Conservation (phyloP, 2,329 filamentous ascomycete genomes). For the Colletotrichum filicis region DNA sequence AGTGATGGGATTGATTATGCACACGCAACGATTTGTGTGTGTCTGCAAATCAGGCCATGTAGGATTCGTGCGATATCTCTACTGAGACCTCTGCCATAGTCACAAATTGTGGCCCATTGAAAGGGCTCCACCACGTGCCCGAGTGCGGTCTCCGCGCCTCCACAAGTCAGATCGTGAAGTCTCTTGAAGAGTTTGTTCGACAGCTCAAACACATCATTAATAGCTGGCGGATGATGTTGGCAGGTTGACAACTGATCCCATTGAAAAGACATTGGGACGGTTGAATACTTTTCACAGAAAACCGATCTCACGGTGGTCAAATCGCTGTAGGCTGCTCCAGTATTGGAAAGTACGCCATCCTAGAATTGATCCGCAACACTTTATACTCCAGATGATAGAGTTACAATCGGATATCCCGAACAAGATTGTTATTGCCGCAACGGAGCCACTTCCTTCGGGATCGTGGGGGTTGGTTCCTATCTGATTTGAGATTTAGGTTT, state of each 20-base stretch:
- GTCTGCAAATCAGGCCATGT: conserved; percentile 10
- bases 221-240: neutral
- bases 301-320: neutral
- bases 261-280: neutral
- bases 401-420: conserved; percentile 8
- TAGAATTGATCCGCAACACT: neutral
- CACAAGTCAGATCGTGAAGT: neutral
- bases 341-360: neutral
- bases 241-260: neutral
- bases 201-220: neutral
- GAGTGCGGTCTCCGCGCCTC: conserved; percentile 18
- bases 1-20: conserved; percentile 20
- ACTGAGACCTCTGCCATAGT: neutral
- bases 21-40: conserved; percentile 17
- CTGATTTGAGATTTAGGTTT: conserved; percentile 9
- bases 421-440: conserved; percentile 6
- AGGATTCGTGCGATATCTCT: neutral
- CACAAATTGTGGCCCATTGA: conserved; percentile 8
- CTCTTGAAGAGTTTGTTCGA: neutral
- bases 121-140: neutral
- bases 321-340: neutral
- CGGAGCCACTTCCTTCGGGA: neutral
- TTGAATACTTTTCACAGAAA: neutral
- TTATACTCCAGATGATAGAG: conserved; percentile 12
- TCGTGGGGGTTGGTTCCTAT: conserved; percentile 6